These are phyloP conservation scores for Pseudocercospora fuligena DNA, from an alignment of 2,329 filamentous ascomycete species.

Conservation along the genomic window DNA sequence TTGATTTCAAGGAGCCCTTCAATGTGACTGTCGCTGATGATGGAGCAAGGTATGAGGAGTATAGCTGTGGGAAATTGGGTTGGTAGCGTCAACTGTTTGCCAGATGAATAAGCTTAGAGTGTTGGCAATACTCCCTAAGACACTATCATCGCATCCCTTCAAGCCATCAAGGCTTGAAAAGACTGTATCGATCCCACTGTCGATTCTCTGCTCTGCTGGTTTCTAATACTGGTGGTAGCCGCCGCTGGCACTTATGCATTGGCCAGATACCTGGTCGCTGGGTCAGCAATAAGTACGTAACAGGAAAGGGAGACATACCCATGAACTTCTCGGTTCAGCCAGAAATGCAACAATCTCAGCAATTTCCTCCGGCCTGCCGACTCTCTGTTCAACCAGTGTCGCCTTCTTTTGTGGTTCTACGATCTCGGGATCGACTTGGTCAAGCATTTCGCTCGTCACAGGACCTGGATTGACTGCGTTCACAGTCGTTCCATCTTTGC, in stretches of 20 bases:
- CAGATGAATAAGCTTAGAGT: no score
- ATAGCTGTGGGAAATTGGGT: background rate
- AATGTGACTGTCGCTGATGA: background rate
- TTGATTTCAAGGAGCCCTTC: background rate
- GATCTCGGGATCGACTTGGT: conserved; percentile 56
- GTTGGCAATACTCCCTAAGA: no score
- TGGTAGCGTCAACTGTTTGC: no score
- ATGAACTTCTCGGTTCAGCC: conserved; percentile 45
- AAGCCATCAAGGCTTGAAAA: no score
- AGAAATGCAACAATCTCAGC: conserved; percentile 62
- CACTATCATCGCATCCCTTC: no score
- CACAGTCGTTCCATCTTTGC: conserved; percentile 61
- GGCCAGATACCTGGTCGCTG: conserved; percentile 52
- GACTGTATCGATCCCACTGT: background rate
- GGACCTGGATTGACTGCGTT: conserved; percentile 66
- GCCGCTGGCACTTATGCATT: conserved; percentile 61
- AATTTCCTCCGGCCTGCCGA: conserved; percentile 60
- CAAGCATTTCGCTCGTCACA: conserved; percentile 63
- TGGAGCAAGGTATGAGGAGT: background rate
- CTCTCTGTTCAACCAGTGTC: conserved; percentile 58
- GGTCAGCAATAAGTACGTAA: background rate
- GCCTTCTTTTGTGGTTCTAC: conserved; percentile 55
- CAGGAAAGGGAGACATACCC: conserved; percentile 22
- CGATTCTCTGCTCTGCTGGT: background rate
- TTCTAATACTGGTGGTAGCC: conserved; percentile 41